Evolutionary conservation across 805 yeast species (phyloP).

Genomic region (Teunomyces barrocoloradensis): DNA sequence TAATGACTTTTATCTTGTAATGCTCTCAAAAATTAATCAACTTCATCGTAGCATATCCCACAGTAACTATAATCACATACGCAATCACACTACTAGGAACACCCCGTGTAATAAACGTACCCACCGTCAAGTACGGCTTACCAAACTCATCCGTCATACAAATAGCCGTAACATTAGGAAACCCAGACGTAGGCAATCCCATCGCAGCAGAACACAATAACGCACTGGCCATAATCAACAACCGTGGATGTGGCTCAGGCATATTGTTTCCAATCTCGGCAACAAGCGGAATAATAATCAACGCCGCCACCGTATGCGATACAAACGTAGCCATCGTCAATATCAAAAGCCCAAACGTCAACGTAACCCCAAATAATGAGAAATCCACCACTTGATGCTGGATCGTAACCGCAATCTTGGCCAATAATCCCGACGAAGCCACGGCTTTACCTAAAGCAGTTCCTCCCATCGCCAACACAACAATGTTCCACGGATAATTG

Average conservation of each 20-base stretch:
- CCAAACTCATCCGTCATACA: slow-evolving; percentile 44
- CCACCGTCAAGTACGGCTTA: slow-evolving; percentile 37
- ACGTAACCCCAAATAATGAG: slow-evolving; percentile 68
- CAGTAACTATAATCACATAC: slow-evolving; percentile 31
- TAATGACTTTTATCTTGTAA: no score
- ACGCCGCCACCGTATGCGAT: slow-evolving; percentile 45
- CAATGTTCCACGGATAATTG: slow-evolving; percentile 95
- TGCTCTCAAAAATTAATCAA: slow-evolving; percentile 11
- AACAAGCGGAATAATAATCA: slow-evolving; percentile 42
- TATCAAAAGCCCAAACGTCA: slow-evolving; percentile 54
- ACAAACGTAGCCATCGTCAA: slow-evolving; percentile 44
- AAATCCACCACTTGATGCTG: slow-evolving; percentile 64
- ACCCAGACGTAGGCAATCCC: slow-evolving; percentile 46
- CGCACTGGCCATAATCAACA: slow-evolving; percentile 42
- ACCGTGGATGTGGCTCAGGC: slow-evolving; percentile 36
- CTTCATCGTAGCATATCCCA: slow-evolving; percentile 42
- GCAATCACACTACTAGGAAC: slow-evolving; percentile 41
- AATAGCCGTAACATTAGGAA: slow-evolving; percentile 45
- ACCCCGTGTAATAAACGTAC: slow-evolving; percentile 42
- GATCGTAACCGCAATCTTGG: slow-evolving; percentile 71
- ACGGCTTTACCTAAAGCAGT: slow-evolving; percentile 94
- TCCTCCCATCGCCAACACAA: slow-evolving; percentile 97
- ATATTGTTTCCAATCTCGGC: slow-evolving; percentile 38
- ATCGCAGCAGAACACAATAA: slow-evolving; percentile 43
- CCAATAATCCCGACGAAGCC: slow-evolving; percentile 80